Base-by-base conservation (phyloP, 1,284 basidiomycete species). In the Leccinum subspadiceum region DNA sequence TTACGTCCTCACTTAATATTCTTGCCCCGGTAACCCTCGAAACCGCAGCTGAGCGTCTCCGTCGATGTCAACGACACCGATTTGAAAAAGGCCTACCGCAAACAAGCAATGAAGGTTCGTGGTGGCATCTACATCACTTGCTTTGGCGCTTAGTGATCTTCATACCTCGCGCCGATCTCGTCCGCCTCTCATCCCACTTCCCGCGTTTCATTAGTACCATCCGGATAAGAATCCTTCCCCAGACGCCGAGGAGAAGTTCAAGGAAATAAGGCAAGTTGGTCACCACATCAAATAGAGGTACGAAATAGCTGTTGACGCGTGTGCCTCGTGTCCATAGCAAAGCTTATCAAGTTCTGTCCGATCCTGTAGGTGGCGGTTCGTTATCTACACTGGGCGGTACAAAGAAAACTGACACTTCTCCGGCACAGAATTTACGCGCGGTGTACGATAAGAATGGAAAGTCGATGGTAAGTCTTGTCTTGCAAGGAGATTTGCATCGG, bases 391-490 rank as follows among this genome's bases (percentile, higher is more conserved):
- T 33, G n/a, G 51, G 41, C n/a, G 41, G 41, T 9, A 39, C 35
- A 48, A 60, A 20, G 33, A 48, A 26, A 51, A 35, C 56, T 52
- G 60, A 73, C 68, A 49, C 68, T 71, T 58, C 62, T 62, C 62
- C 50, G 67, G 70, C 31, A 61, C 73, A 92, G 85, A 92, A 99
- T 79, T 76, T 92, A 56, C 86, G 96, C 54, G 86, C 87, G 0
- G 92, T 95, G 53, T 99, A 99, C 71, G 95, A 99, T 77, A 96
- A 94, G 79, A 90, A 98, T 78, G 95, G 95, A 52, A 93, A 93
- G 75, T 84, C 86, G 62, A 92, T 89, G 88, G 90, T 89, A 65
- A 59, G 80, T 70, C 53, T 15, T 55, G 55, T 50, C 54, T 61
- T 51, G 46, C 17, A 41, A n/a, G 9, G 17, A 8, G 55, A 62